A percentile compares a stretch with the other conserved stretches of the same genome.
Evolutionary conservation across 139 green algal genomes (phyloP).

Genomic region (Diplosphaera chodatii): DNA sequence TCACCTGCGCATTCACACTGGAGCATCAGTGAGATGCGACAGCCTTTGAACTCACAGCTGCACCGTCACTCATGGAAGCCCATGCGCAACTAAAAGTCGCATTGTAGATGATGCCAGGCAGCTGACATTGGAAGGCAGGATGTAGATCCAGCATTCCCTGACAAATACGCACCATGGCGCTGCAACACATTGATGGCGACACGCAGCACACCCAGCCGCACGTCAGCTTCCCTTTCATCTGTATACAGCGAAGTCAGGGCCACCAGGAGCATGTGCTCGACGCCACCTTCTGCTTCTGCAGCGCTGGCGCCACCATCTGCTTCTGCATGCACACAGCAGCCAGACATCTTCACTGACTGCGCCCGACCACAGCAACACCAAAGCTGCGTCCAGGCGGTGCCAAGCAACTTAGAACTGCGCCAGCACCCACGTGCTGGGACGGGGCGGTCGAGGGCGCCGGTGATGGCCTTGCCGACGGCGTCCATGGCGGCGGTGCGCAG

Average conservation of each 20-base stretch:
- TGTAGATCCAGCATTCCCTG: too few relatives aligned
- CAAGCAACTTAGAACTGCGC: too few relatives aligned
- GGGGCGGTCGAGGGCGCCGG: constrained; percentile 31
- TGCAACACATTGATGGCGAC: constrained; percentile 69
- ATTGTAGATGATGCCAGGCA: background rate
- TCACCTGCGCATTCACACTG: constrained; percentile 68
- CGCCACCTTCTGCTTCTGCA: constrained; percentile 21
- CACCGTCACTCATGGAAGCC: too few relatives aligned
- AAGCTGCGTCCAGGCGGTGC: too few relatives aligned
- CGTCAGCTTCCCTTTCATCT: constrained; percentile 52
- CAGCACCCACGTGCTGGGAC: background rate
- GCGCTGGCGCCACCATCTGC: background rate
- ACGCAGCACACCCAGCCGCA: constrained; percentile 59
- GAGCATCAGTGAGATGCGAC: too few relatives aligned
- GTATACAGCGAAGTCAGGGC: constrained; percentile 62
- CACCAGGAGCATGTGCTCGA: constrained; percentile 78
- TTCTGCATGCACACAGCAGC: too few relatives aligned
- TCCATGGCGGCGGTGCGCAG: constrained; percentile 56
- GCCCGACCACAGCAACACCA: too few relatives aligned
- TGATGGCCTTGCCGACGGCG: constrained; percentile 57
- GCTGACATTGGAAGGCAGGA: too few relatives aligned
- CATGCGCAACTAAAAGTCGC: too few relatives aligned
- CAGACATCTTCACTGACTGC: too few relatives aligned
- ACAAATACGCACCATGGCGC: constrained; percentile 56
- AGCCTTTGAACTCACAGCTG: too few relatives aligned